Percentiles rank a stretch among this genome's conserved stretches.
Evolutionary conservation across 2,329 filamentous ascomycete species (phyloP).

Genomic region (Pseudocercospora cruenta): DNA sequence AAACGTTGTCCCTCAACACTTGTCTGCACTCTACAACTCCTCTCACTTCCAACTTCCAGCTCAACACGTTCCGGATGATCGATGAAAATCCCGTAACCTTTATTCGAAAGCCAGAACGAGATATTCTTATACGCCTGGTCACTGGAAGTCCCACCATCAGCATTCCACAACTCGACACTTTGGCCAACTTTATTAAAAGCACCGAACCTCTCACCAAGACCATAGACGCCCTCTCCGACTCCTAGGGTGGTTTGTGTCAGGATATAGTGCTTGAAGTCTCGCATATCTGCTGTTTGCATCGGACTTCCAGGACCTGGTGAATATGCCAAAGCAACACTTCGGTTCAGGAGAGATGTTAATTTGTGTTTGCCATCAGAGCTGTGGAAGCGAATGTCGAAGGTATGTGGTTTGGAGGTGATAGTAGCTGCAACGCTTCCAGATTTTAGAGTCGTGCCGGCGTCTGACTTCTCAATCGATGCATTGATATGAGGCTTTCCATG

Average conservation of each 20-base stretch:
- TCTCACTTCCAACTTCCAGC: conserved; percentile 73
- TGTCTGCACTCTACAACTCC: conserved; percentile 71
- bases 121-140: conserved; percentile 76
- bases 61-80: conserved; percentile 71
- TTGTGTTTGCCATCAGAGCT: conserved; percentile 53
- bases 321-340: conserved; percentile 63
- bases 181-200: conserved; percentile 78
- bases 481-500: conserved; percentile 51
- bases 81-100: conserved; percentile 78
- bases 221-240: conserved; percentile 69
- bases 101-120: conserved; percentile 69
- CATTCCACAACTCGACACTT: conserved; percentile 65
- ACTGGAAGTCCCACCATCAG: conserved; percentile 66
- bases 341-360: conserved; percentile 58
- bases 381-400: conserved; percentile 62
- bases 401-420: conserved; percentile 52
- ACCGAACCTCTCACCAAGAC: conserved; percentile 76
- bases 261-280: conserved; percentile 46
- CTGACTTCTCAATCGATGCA: conserved; percentile 46
- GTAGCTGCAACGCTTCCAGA: conserved; percentile 59
- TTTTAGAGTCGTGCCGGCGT: conserved; percentile 54
- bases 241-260: conserved; percentile 51
- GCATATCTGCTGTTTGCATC: conserved; percentile 58
- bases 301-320: conserved; percentile 57
- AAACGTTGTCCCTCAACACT: conserved; percentile 69